Evolutionary conservation across 176 grass and related monocot genomes (phyloP).

Genomic region (Poa annua): DNA sequence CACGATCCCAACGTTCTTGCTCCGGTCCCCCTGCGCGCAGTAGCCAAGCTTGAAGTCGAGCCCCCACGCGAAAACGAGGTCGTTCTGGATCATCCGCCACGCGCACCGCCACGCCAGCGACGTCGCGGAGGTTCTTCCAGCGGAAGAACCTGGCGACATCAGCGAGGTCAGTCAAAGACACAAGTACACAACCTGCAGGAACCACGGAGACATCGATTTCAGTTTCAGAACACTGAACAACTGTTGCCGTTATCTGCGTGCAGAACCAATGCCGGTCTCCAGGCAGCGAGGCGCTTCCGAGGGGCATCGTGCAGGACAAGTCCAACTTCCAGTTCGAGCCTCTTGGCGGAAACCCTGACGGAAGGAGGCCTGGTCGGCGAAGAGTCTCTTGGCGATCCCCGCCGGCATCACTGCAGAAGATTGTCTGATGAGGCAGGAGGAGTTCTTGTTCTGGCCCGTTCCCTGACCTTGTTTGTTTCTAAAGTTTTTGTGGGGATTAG

Average conservation of each 20-base stretch:
- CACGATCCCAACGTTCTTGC: conserved; percentile 70
- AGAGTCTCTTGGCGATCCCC: conserved; percentile 83
- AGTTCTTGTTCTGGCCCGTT: too few relatives aligned
- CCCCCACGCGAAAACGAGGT: conserved; percentile 91
- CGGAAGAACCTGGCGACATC: conserved; percentile 22
- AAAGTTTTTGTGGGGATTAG: too few relatives aligned
- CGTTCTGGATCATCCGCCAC: conserved; percentile 97
- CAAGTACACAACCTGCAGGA: background rate
- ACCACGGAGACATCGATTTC: background rate
- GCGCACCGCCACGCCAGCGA: conserved; percentile 62
- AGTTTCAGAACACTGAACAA: conserved; percentile 36
- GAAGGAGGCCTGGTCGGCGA: conserved; percentile 31
- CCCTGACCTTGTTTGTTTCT: too few relatives aligned
- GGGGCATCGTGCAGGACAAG: conserved; percentile 70
- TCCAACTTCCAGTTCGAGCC: conserved; percentile 79
- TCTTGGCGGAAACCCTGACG: conserved; percentile 52
- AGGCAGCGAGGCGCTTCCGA: conserved; percentile 78
- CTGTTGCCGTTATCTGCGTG: conserved; percentile 9
- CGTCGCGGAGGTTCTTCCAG: background rate
- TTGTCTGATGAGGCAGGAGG: too few relatives aligned
- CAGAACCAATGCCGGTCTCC: conserved; percentile 57
- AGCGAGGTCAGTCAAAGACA: conserved; percentile 40
- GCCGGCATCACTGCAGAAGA: conserved; percentile 83
- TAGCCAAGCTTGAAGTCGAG: conserved; percentile 92
- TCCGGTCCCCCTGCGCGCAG: conserved; percentile 78